A percentile compares a stretch with the other conserved stretches of the same genome.
phyloP scores from a whole-genome alignment of 176 grass and related monocot species.

The Alloteropsis semialata region DNA sequence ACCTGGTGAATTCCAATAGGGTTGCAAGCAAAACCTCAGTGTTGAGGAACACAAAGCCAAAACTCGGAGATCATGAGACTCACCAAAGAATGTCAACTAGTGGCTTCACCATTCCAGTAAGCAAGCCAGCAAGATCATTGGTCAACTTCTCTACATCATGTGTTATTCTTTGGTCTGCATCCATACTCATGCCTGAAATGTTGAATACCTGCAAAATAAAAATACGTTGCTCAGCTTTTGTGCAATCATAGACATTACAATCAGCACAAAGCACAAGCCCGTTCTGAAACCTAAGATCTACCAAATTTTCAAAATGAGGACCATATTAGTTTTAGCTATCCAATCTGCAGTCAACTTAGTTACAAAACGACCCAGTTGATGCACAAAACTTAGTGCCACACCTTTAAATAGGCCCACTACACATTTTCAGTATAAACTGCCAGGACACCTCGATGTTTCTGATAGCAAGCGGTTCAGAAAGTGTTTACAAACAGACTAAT shows the following conservation, averaged over 20 bases:
- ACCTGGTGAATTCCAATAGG: slow-evolving; percentile 55
- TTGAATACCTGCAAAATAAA: slow-evolving; percentile 62
- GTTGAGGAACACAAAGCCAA: slow-evolving; percentile 9
- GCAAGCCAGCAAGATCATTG: slow-evolving; percentile 82
- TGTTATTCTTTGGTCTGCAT: slow-evolving; percentile 97
- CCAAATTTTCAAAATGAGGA: neutral
- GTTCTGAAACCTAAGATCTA: neutral
- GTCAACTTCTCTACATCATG: slow-evolving; percentile 97
- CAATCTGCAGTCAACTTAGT: neutral
- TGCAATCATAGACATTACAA: neutral
- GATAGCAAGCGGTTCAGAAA: neutral
- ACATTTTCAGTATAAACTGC: neutral
- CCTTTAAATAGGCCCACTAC: neutral
- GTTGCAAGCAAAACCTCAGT: slow-evolving; percentile 22
- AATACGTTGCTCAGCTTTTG: neutral
- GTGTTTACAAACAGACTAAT: neutral
- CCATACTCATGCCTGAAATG: slow-evolving; percentile 68
- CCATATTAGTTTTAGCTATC: neutral
- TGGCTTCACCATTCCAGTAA: slow-evolving; percentile 98
- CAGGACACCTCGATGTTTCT: neutral
- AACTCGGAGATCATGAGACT: slow-evolving; percentile 6
- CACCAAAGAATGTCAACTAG: slow-evolving; percentile 96
- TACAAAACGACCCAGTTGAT: neutral
- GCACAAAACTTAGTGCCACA: neutral
- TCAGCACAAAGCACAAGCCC: neutral